These are phyloP conservation scores for Parachaetomium inaequale DNA, from an alignment of 495 filamentous ascomycete genomes.

Conservation along the genomic window DNA sequence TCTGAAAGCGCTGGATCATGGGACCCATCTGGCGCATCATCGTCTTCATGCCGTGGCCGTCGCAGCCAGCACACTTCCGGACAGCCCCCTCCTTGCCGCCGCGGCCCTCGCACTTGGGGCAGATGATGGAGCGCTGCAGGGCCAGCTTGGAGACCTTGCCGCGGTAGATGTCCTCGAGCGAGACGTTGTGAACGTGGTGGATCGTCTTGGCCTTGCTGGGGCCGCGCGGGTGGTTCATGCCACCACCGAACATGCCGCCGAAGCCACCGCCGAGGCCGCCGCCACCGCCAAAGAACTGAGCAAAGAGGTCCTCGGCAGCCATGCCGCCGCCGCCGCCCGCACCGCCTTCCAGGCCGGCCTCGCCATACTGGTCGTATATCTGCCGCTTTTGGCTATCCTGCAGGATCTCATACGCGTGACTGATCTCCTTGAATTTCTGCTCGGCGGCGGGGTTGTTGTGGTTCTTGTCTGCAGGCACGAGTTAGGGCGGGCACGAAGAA, in stretches of 20 bases:
- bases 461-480: conserved; percentile 74
- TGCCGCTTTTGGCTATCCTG: conserved; percentile 86
- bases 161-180: conserved; percentile 95
- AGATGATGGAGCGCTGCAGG: conserved; percentile 96
- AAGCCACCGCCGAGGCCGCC: conserved; percentile 71
- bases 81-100: conserved; percentile 97
- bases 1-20: conserved; percentile 99
- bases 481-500: conserved; percentile 20
- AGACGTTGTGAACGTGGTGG: conserved; percentile 96
- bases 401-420: conserved; percentile 89
- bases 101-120: conserved; percentile 88
- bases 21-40: conserved; percentile 99
- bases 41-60: conserved; percentile 95
- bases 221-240: conserved; percentile 67
- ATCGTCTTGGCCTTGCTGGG: conserved; percentile 95
- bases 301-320: conserved; percentile 95
- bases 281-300: conserved; percentile 92
- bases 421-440: conserved; percentile 97
- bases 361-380: conserved; percentile 95
- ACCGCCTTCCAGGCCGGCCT: conserved; percentile 89
- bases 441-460: conserved; percentile 86
- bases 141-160: conserved; percentile 98
- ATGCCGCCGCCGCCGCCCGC: conserved; percentile 77
- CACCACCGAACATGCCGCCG: conserved; percentile 82
- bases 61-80: conserved; percentile 83